A percentile compares a stretch with the other conserved stretches of the same genome.
Conservation (phyloP, 257 asterid genomes). For the Fraxinus anomala region DNA sequence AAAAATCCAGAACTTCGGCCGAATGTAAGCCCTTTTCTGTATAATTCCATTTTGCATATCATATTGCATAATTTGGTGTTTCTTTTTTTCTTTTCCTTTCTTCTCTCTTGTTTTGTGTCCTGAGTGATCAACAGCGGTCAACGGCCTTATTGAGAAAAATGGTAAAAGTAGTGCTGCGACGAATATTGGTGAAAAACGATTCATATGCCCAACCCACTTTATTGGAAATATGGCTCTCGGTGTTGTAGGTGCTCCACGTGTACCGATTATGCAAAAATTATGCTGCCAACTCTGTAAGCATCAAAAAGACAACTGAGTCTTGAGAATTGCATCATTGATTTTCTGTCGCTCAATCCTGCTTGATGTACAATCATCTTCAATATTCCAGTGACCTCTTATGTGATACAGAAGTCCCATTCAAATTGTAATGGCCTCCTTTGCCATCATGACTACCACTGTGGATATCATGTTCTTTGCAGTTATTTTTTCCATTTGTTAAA, state of each 20-base stretch:
- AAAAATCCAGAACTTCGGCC: constrained; percentile 86
- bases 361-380: not conserved
- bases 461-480: not conserved
- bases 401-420: not conserved
- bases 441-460: not conserved
- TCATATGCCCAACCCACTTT: not conserved
- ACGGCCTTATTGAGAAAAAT: not conserved
- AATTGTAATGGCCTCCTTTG: not conserved
- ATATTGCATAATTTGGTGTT: constrained; percentile 18
- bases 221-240: not conserved
- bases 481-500: not conserved
- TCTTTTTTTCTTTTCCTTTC: not conserved
- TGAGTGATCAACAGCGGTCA: not conserved
- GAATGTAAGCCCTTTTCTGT: constrained; percentile 52
- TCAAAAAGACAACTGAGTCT: not conserved
- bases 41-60: constrained; percentile 7
- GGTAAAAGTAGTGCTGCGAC: not conserved
- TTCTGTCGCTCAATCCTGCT: not conserved
- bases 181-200: not conserved
- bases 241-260: not conserved
- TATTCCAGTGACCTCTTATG: not conserved
- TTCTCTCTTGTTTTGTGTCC: not conserved
- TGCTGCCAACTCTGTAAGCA: not conserved
- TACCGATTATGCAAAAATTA: not conserved
- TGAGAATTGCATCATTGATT: constrained; percentile 6